Percentiles rank a stretch among this genome's conserved stretches.
These are phyloP conservation scores for Boletus edulis DNA, from an alignment of 768 basidiomycete species.

Conservation along the genomic window DNA sequence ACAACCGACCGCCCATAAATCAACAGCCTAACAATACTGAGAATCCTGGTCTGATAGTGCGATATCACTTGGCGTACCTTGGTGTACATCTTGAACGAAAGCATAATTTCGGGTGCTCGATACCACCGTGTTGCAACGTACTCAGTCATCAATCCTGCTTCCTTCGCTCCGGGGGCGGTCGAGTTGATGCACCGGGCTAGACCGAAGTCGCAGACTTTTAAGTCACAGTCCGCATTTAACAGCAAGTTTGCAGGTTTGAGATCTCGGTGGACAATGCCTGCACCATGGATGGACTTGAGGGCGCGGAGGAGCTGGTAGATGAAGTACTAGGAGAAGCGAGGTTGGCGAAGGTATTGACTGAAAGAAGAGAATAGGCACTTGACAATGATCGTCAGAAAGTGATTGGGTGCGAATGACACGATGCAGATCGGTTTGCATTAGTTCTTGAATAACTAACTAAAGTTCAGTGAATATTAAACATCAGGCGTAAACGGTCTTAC, in stretches of 20 bases:
- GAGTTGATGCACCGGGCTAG: slow-evolving; percentile 67
- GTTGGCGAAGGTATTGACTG: not conserved
- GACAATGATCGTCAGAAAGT: slow-evolving; percentile 87
- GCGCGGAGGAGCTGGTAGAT: slow-evolving; percentile 83
- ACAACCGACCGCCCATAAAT: slow-evolving; percentile 74
- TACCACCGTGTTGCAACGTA: slow-evolving; percentile 95
- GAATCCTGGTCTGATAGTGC: slow-evolving; percentile 7
- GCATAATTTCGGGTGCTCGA: slow-evolving; percentile 92
- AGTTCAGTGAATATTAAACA: slow-evolving; percentile 4
- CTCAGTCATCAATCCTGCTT: slow-evolving; percentile 71
- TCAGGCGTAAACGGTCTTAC: slow-evolving; percentile 36
- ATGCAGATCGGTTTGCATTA: slow-evolving; percentile 91
- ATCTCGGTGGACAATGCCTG: slow-evolving; percentile 76
- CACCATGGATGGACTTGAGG: slow-evolving; percentile 86
- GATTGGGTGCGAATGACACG: slow-evolving; percentile 89
- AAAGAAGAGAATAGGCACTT: slow-evolving; percentile 40
- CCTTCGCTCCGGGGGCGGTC: slow-evolving; percentile 51
- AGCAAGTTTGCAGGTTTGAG: slow-evolving; percentile 87
- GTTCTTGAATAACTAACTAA: slow-evolving; percentile 69
- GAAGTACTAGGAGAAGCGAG: slow-evolving; percentile 54
- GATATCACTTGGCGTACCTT: slow-evolving; percentile 41
- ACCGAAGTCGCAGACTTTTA: slow-evolving; percentile 90
- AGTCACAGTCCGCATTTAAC: slow-evolving; percentile 86
- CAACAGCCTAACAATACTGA: slow-evolving; percentile 48
- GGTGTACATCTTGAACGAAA: slow-evolving; percentile 88